Evolutionary conservation across 148 eudicot genomes (phyloP).

Genomic region (Nepenthes mirabilis): DNA sequence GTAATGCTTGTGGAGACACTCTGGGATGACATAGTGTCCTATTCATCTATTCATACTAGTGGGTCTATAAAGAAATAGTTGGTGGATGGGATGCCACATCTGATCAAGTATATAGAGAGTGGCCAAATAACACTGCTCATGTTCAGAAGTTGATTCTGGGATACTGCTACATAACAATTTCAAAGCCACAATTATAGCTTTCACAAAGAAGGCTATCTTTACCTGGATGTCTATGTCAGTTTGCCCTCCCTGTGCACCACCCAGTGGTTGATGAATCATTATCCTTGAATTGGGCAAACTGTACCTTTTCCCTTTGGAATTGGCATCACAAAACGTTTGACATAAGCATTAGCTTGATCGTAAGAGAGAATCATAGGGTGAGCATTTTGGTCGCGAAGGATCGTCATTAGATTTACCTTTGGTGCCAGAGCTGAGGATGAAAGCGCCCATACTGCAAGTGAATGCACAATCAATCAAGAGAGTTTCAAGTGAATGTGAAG

Average conservation of each 20-base stretch:
- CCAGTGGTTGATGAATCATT: constrained; percentile 97
- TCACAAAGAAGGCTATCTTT: not conserved
- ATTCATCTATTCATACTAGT: no score
- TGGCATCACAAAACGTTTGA: not conserved
- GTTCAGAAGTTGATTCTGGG: no score
- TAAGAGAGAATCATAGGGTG: not conserved
- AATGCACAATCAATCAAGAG: not conserved
- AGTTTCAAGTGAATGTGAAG: not conserved
- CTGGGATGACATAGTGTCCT: no score
- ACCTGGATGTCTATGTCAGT: constrained; percentile 42
- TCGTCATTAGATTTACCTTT: constrained; percentile 28
- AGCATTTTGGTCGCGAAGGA: not conserved
- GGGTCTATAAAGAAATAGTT: no score
- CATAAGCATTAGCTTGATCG: not conserved
- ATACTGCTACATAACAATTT: no score
- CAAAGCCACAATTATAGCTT: no score
- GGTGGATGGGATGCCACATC: no score
- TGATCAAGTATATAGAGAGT: no score
- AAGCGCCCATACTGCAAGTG: constrained; percentile 57
- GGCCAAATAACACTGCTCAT: no score
- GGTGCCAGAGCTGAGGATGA: constrained; percentile 63
- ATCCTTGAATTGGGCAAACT: constrained; percentile 94
- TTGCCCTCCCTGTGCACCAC: constrained; percentile 33
- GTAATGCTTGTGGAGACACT: no score
- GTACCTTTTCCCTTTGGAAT: constrained; percentile 60